phyloP scores from a whole-genome alignment of 2,329 filamentous ascomycete species.

The Cladosporium halotolerans region DNA sequence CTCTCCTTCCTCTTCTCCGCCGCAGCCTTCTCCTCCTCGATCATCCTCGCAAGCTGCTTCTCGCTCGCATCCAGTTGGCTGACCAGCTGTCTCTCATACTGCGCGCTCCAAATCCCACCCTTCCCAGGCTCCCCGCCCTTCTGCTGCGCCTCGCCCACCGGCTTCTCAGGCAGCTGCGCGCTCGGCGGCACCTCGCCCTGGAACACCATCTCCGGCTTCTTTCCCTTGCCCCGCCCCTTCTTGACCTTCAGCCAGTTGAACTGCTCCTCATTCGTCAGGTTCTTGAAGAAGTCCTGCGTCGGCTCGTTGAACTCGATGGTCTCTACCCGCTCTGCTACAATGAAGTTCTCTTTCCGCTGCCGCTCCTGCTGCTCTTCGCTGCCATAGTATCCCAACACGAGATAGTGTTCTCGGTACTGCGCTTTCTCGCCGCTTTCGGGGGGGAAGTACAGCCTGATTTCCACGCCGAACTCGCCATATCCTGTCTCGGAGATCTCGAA shows the following conservation, averaged over 20 bases:
- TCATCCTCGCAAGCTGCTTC: conserved; percentile 48
- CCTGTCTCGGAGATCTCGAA: conserved; percentile 89
- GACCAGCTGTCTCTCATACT: conserved; percentile 28
- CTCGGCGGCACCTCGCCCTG: conserved; percentile 55
- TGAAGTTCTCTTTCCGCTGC: conserved; percentile 57
- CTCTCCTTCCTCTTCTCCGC: conserved; percentile 24
- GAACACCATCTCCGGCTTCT: conserved; percentile 45
- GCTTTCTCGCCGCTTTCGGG: conserved; percentile 86
- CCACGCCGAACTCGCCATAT: conserved; percentile 97
- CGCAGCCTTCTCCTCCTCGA: conserved; percentile 26
- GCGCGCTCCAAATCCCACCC: conserved; percentile 48
- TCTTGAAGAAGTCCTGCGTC: conserved; percentile 83
- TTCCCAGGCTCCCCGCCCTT: conserved; percentile 55
- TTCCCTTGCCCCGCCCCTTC: conserved; percentile 51
- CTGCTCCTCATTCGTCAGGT: conserved; percentile 68
- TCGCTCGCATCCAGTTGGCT: conserved; percentile 51
- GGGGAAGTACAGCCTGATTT: conserved; percentile 89
- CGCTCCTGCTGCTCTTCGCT: conserved; percentile 64
- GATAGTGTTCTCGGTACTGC: conserved; percentile 87
- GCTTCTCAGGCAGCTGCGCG: conserved; percentile 65
- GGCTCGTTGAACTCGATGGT: conserved; percentile 97
- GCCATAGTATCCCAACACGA: conserved; percentile 87
- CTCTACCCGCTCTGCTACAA: conserved; percentile 79
- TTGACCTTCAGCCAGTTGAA: conserved; percentile 48
- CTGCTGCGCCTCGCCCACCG: conserved; percentile 49